Conservation (phyloP, 768 basidiomycete genomes). For the Xanthoconium stramineum region DNA sequence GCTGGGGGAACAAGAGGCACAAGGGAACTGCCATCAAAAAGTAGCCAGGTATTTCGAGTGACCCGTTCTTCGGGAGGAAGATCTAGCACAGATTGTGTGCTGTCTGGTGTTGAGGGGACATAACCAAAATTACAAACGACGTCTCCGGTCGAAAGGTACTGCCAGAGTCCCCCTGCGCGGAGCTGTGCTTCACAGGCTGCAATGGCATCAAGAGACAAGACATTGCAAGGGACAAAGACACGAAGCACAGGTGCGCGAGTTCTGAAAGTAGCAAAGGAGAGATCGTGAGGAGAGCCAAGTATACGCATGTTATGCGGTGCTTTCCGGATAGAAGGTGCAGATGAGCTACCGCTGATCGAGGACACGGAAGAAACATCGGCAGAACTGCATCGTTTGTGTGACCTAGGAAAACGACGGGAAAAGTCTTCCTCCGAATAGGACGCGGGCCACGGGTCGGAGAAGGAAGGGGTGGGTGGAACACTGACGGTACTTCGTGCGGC, state of each 20-base stretch:
- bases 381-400: slow-evolving; percentile 42
- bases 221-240: slow-evolving; percentile 69
- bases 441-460: slow-evolving; percentile 24
- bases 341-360: slow-evolving; percentile 22
- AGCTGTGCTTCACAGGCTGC: slow-evolving; percentile 67
- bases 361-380: slow-evolving; percentile 47
- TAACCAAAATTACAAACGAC: slow-evolving; percentile 80
- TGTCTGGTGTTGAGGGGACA: slow-evolving; percentile 45
- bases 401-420: slow-evolving; percentile 29
- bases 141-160: slow-evolving; percentile 73
- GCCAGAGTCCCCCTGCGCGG: slow-evolving; percentile 64
- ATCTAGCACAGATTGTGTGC: slow-evolving; percentile 23
- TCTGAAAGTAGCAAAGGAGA: slow-evolving; percentile 55
- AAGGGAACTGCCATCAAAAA: slow-evolving; percentile 67
- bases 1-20: slow-evolving; percentile 57
- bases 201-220: slow-evolving; percentile 44
- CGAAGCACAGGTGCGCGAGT: slow-evolving; percentile 70
- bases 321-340: slow-evolving; percentile 21
- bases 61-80: slow-evolving; percentile 18
- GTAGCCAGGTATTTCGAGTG: slow-evolving; percentile 54
- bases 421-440: slow-evolving; percentile 41
- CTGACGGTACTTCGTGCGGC: neutral
- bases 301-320: slow-evolving; percentile 9
- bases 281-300: slow-evolving; percentile 53
- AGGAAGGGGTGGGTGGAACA: slow-evolving; percentile 9